Evolutionary conservation across 2,329 filamentous ascomycete species (phyloP), one percentile per base, ranked within the genome.

Genomic region (Talaromyces marneffei): DNA sequence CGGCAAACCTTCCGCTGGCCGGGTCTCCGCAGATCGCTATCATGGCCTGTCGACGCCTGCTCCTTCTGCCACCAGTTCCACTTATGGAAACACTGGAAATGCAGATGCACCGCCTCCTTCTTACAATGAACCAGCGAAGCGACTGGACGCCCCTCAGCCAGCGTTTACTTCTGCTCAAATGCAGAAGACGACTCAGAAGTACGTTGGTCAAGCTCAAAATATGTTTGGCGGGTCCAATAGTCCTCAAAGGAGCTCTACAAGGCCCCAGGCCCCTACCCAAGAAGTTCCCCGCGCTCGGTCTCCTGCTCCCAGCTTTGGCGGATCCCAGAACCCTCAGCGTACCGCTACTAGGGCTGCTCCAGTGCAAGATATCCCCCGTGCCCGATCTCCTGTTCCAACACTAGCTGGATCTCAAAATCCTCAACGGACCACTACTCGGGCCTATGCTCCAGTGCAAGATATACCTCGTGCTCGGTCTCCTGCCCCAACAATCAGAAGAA

Each of bases 21-120:
- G 95, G n/a, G 86, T 96, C 63, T 96, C 94, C n/a, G 94, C 92
- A 18, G 95, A 99, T 74, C 87, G 90, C 63, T 97, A 96, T 75
- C 91, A 95, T 71, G 93, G 94, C n/a, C 88, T 99, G 64, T 80
- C 90, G 12, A 96, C 93, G 1, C 93, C 94, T 4, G 87, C 83
- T 6, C 89, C 78, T 25, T 75, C 75, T 16, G 72, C 76, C 18
- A 71, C 74, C 35, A 71, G 76, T 14, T 74, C 78, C 20, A 65
- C 69, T 12, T 74, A 72, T 62, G 71, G 69, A 39, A 64, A 71
- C 29, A 71, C 67, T 50, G 65, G 71, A 37, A 75, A 74, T 33
- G 67, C 64, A 44, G 56, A 64, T 55, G 92, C 90, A 9, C 91
- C 92, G 5, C 93, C 93, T 2, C 93, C 93, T 3, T 91, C 90